phyloP scores from a whole-genome alignment of 78 protist genomes.

The Dictyostelium firmibasis region DNA sequence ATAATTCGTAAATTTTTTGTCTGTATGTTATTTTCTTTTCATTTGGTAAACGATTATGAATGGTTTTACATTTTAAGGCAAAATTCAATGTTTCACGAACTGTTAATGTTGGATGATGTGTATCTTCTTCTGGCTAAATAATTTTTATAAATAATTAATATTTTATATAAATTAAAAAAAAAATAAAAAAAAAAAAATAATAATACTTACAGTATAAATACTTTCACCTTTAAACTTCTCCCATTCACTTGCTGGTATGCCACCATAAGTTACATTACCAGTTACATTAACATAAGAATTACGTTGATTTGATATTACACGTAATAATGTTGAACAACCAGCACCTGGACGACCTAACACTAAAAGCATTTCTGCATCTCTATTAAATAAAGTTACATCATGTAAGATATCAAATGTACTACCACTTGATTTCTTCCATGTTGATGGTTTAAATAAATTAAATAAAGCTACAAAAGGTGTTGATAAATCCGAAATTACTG shows the following conservation, averaged over 20 bases:
- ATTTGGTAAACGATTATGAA: slow-evolving; percentile 4
- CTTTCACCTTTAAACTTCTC: slow-evolving; percentile 27
- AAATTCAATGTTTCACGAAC: slow-evolving; percentile 57
- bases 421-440: slow-evolving; percentile 16
- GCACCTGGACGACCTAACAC: slow-evolving; percentile 77
- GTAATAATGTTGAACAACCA: slow-evolving; percentile 58
- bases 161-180: no score
- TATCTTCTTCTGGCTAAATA: slow-evolving; percentile 53
- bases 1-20: background rate
- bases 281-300: slow-evolving; percentile 24
- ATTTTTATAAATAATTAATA: no score
- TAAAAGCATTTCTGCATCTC: slow-evolving; percentile 67
- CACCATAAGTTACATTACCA: slow-evolving; percentile 50
- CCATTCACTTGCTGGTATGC: background rate
- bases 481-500: slow-evolving; percentile 52
- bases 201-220: slow-evolving; percentile 19
- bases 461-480: slow-evolving; percentile 34
- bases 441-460: slow-evolving; percentile 40
- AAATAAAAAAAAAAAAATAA: background rate
- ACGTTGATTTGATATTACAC: slow-evolving; percentile 53
- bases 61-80: slow-evolving; percentile 55
- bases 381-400: slow-evolving; percentile 33
- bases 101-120: slow-evolving; percentile 56
- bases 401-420: slow-evolving; percentile 70
- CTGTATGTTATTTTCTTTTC: slow-evolving; percentile 36